Percentiles rank a stretch among this genome's conserved stretches.
Evolutionary conservation across 1,284 basidiomycete species (phyloP).

Genomic region (Trichosporon asahii): DNA sequence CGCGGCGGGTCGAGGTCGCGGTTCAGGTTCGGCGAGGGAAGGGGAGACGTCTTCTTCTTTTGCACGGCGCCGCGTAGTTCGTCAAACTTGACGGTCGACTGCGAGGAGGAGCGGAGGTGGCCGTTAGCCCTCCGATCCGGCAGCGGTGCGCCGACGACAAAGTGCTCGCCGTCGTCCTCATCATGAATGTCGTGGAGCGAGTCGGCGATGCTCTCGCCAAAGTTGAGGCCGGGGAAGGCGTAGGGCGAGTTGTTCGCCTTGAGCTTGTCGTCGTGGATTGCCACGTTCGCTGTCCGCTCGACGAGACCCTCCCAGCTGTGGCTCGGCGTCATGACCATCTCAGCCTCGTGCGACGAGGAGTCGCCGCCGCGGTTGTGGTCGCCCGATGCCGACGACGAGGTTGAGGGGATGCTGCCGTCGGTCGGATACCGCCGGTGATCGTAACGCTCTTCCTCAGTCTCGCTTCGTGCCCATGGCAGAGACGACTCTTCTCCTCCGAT

Average conservation of each 20-base stretch:
- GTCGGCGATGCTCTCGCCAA: conserved; percentile 8
- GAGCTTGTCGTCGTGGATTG: background rate
- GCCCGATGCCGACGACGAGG: conserved; percentile 29
- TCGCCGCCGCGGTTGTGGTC: conserved; percentile 21
- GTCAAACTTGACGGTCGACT: conserved; percentile 17
- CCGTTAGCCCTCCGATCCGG: background rate
- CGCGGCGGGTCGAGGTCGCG: conserved; percentile 15
- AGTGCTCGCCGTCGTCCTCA: conserved; percentile 35
- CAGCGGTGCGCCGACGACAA: conserved; percentile 15
- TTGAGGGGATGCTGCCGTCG: conserved; percentile 40
- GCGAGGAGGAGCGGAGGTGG: conserved; percentile 20
- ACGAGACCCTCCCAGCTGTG: conserved; percentile 46
- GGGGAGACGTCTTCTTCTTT: conserved; percentile 1
- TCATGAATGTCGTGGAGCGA: conserved; percentile 39
- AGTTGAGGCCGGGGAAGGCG: conserved; percentile 11
- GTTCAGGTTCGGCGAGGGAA: background rate
- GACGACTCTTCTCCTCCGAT: conserved; percentile 30
- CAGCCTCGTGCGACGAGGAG: conserved; percentile 32
- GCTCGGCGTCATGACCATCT: conserved; percentile 48
- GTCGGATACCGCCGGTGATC: conserved; percentile 35
- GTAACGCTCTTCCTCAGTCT: conserved; percentile 10
- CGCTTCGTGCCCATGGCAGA: conserved; percentile 40
- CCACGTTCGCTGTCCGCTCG: conserved; percentile 22
- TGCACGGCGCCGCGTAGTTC: background rate
- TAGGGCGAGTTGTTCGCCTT: conserved; percentile 10